phyloP scores from a whole-genome alignment of 805 yeast species.

The Jamesozyma piceae region DNA sequence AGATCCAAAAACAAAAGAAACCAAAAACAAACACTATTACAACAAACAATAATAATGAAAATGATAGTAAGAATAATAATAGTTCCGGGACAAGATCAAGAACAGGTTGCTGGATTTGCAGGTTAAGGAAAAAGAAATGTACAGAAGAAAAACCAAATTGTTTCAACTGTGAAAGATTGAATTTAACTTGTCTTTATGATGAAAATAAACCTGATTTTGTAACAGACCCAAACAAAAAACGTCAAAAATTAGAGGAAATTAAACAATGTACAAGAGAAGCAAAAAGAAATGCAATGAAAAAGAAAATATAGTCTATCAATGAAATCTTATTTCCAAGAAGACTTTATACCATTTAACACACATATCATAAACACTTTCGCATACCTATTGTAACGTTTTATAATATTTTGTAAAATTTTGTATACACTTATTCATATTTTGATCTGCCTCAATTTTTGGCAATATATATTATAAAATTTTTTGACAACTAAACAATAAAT shows the following conservation, averaged over 20 bases:
- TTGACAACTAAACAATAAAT: too few relatives aligned
- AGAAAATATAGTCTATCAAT: slow-evolving; percentile 7
- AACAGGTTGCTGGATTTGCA: slow-evolving; percentile 72
- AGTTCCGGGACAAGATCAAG: slow-evolving; percentile 35
- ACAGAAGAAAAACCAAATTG: slow-evolving; percentile 58
- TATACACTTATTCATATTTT: too few relatives aligned
- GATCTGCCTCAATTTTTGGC: too few relatives aligned
- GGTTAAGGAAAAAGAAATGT: slow-evolving; percentile 64
- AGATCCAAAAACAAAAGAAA: background rate
- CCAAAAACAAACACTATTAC: background rate
- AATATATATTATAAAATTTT: too few relatives aligned
- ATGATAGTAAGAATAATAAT: background rate
- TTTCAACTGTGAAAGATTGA: slow-evolving; percentile 46
- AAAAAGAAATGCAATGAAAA: slow-evolving; percentile 32
- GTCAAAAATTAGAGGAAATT: slow-evolving; percentile 41
- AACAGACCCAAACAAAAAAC: slow-evolving; percentile 34
- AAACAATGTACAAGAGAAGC: slow-evolving; percentile 38
- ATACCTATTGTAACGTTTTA: too few relatives aligned
- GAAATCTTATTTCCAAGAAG: background rate
- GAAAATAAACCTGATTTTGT: slow-evolving; percentile 46
- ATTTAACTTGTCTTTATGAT: slow-evolving; percentile 49
- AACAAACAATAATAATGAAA: background rate
- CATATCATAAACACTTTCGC: background rate
- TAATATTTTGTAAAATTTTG: too few relatives aligned
- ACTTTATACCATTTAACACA: background rate